phyloP scores from a whole-genome alignment of 345 rosid species.

The Aegle marmelos region DNA sequence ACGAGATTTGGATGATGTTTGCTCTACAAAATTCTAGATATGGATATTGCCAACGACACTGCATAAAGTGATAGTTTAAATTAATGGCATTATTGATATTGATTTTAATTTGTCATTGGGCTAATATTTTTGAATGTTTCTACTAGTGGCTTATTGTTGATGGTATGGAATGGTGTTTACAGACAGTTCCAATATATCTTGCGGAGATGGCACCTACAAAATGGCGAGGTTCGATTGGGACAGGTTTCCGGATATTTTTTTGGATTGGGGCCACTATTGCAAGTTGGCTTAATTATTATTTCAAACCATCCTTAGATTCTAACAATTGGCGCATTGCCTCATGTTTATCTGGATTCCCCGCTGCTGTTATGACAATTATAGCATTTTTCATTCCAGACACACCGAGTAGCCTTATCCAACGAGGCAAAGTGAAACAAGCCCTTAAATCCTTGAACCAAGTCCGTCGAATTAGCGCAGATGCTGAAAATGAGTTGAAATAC shows the following conservation, averaged over 20 bases:
- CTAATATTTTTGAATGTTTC: too few relatives aligned
- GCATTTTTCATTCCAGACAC: neutral
- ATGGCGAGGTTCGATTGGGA: constrained; percentile 35
- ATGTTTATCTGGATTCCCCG: neutral
- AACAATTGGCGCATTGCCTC: constrained; percentile 31
- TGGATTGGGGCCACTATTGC: constrained; percentile 23
- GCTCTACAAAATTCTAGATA: too few relatives aligned
- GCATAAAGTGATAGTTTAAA: too few relatives aligned
- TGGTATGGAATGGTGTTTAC: neutral
- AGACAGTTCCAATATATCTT: constrained; percentile 40
- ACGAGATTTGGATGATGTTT: too few relatives aligned
- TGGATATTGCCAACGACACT: too few relatives aligned
- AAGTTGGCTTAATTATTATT: constrained; percentile 15
- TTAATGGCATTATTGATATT: too few relatives aligned
- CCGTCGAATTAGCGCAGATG: neutral
- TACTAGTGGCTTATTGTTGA: too few relatives aligned
- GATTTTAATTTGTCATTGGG: too few relatives aligned
- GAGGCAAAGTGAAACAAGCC: neutral
- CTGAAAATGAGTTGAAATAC: neutral
- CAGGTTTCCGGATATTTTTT: constrained; percentile 29
- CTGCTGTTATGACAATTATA: neutral
- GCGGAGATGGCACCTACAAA: constrained; percentile 42
- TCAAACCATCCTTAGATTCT: neutral
- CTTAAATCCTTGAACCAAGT: neutral
- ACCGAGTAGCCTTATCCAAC: neutral